These are phyloP conservation scores for Paradendryphiella salina DNA, from an alignment of 2,329 filamentous ascomycete genomes.

Conservation along the genomic window DNA sequence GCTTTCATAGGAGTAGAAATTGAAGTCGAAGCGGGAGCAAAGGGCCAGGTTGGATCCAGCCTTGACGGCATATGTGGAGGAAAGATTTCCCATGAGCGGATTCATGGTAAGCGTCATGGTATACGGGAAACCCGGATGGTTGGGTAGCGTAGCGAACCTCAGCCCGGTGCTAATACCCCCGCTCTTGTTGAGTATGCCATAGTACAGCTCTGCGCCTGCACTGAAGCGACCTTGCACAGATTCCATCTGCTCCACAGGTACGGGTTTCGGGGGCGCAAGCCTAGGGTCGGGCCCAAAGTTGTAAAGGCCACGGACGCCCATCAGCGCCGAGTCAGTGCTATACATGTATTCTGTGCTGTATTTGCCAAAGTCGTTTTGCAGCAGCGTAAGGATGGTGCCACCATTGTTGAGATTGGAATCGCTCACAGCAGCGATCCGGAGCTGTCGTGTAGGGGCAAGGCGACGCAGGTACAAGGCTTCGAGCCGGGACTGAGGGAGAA, in stretches of 20 bases:
- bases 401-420: conserved; percentile 71
- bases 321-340: conserved; percentile 85
- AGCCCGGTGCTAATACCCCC: conserved; percentile 87
- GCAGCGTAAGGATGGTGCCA: conserved; percentile 71
- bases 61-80: conserved; percentile 87
- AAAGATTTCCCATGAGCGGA: conserved; percentile 90
- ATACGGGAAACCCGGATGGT: conserved; percentile 81
- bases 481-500: conserved; percentile 80
- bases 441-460: conserved; percentile 73
- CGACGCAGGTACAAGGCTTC: conserved; percentile 83
- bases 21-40: conserved; percentile 92
- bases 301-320: conserved; percentile 87
- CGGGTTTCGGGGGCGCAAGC: conserved; percentile 30
- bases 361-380: conserved; percentile 82
- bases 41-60: conserved; percentile 81
- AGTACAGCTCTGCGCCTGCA: conserved; percentile 91
- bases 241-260: conserved; percentile 45
- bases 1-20: conserved; percentile 97
- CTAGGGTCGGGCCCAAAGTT: conserved; percentile 82
- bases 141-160: conserved; percentile 84
- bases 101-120: conserved; percentile 93
- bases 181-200: conserved; percentile 91
- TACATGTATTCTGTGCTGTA: conserved; percentile 90
- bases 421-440: conserved; percentile 80
- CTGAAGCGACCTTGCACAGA: conserved; percentile 80